Base-by-base conservation (phyloP, 345 rosid species). In the Eucalyptus melliodora region DNA sequence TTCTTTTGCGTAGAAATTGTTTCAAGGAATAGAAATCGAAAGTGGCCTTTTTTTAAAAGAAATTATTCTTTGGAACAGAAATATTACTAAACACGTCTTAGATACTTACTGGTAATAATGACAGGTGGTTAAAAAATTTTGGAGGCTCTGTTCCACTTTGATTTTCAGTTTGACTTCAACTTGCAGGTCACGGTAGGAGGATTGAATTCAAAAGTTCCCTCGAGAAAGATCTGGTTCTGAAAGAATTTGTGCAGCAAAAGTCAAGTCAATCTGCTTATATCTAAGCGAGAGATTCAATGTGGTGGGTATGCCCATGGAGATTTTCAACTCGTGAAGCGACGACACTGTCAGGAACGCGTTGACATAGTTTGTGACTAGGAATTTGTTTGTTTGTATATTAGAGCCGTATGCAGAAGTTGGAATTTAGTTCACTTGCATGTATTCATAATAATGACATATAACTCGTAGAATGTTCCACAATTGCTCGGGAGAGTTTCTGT, bases 161-260 rank as follows among this genome's bases (percentile, higher is more conserved):
- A 77, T 77, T 21, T 77, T 40, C 16, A 40, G 16, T 77, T 40
- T 40, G 85, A 77, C 27, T 77, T 37, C 7, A 50, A 50, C 83
- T 87, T 85, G 56, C 91, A 91, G 93, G 93, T 83, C 93, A 91
- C 56, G 90, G 90, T 27, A 90, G 93, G 89, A 91, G 93, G 87
- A 80, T 90, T 85, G 91, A 88, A 50, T 91, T 88, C 49, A 87
- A 82, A 53, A 86, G 90, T 42, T 30, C 51, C 2, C 19, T 62
- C 12, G 93, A 91, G 91, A 91, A 90, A 72, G 86, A 87, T 83
- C 49, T 88, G 21, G 65, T 81, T 87, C 56, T 91, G 56, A 56
- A 90, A 40, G 86, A 87, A 24, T 90, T 91, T 87, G 88, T 91
- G 86, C 87, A 62, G 50, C 77, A 86, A 51, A 89, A 77, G 87